Evolutionary conservation across 257 asterid genomes (phyloP).

Genomic region (Verbena officinalis): DNA sequence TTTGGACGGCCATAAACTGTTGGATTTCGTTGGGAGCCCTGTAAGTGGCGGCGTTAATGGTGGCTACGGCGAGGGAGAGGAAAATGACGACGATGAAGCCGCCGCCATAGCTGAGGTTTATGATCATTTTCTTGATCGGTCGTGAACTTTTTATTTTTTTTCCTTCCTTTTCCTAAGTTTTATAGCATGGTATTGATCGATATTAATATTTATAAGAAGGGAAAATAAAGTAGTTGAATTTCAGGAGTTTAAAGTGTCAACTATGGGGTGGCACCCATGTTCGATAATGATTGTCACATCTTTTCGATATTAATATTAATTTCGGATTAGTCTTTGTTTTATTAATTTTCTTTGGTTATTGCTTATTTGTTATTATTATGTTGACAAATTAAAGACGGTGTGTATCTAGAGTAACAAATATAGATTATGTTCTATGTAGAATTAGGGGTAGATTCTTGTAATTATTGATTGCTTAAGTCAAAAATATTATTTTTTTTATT

Average conservation of each 20-base stretch:
- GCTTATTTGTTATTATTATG: not conserved
- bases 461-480: conserved; percentile 8
- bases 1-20: conserved; percentile 43
- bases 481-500: conserved; percentile 8
- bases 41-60: conserved; percentile 3
- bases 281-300: conserved; percentile 58
- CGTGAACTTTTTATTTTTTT: too few species aligned
- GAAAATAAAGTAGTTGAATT: conserved; percentile 43
- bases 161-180: too few species aligned
- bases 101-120: conserved; percentile 1
- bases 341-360: not conserved
- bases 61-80: conserved; percentile 14
- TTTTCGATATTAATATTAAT: conserved; percentile 11
- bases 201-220: conserved; percentile 31
- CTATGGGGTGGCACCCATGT: conserved; percentile 68
- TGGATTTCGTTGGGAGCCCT: conserved; percentile 9
- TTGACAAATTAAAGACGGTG: conserved; percentile 22
- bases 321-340: not conserved
- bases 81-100: conserved; percentile 11
- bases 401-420: not conserved
- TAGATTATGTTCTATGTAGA: not conserved
- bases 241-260: conserved; percentile 40
- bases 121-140: conserved; percentile 18
- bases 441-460: not conserved
- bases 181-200: too few species aligned